Conservation (phyloP, 2,329 filamentous ascomycete species). For the Rasamsonia emersonii region DNA sequence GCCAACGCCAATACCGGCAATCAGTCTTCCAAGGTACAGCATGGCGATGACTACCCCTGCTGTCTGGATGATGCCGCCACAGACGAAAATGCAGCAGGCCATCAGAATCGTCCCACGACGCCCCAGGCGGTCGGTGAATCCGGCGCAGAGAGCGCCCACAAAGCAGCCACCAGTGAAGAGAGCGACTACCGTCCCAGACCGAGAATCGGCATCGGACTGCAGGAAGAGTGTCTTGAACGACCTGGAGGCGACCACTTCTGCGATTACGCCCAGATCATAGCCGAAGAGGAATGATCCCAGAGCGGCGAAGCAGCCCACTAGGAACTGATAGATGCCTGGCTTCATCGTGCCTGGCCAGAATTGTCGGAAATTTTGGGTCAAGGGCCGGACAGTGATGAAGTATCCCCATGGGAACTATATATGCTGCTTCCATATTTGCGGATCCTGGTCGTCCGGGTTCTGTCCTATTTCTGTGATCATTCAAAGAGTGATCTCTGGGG, state of each 20-base stretch:
- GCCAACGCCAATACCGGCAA: too few species aligned
- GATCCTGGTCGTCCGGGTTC: too few species aligned
- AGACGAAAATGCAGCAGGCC: background rate
- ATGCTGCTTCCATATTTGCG: too few species aligned
- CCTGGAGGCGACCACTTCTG: slow-evolving; percentile 18
- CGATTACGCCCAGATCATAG: slow-evolving; percentile 26
- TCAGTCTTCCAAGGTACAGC: too few species aligned
- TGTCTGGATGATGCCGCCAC: too few species aligned
- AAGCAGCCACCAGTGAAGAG: slow-evolving; percentile 3
- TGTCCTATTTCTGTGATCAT: too few species aligned
- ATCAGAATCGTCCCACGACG: slow-evolving; percentile 1
- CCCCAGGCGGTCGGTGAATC: slow-evolving; percentile 1
- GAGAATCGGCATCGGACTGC: background rate
- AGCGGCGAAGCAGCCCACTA: slow-evolving; percentile 8
- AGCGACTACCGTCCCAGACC: slow-evolving; percentile 1
- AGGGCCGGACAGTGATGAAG: too few species aligned
- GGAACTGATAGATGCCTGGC: slow-evolving; percentile 9
- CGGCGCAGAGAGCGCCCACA: background rate
- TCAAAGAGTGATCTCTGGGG: too few species aligned
- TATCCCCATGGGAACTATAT: too few species aligned
- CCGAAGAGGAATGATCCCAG: slow-evolving; percentile 12
- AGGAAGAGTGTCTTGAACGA: slow-evolving; percentile 6
- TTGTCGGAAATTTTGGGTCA: too few species aligned
- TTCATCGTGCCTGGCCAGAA: too few species aligned
- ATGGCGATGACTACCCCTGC: too few species aligned